A percentile compares a stretch with the other conserved stretches of the same genome.
Conservation (phyloP, 768 basidiomycete species). For the Scleroderma bovista region DNA sequence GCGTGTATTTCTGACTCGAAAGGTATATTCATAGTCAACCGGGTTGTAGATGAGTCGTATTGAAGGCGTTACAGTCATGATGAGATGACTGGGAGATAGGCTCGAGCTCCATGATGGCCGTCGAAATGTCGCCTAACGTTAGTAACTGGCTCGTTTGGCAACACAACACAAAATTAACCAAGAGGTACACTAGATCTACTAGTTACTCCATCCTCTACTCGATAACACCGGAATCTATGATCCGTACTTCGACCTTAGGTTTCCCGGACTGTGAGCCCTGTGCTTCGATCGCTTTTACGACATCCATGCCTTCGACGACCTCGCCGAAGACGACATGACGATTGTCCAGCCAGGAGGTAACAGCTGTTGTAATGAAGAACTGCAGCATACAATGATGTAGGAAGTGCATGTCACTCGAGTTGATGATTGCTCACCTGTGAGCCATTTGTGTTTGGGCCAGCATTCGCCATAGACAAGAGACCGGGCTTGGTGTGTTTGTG, state of each 20-base stretch:
- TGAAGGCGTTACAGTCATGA: no score
- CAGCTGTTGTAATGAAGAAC: slow-evolving; percentile 76
- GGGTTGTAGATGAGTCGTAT: no score
- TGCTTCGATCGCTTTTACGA: slow-evolving; percentile 38
- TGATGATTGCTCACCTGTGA: slow-evolving; percentile 49
- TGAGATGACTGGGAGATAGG: no score
- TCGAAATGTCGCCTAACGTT: no score
- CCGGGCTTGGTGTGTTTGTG: slow-evolving; percentile 57
- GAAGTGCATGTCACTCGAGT: not conserved
- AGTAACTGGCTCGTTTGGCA: no score
- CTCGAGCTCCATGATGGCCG: no score
- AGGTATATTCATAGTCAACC: no score
- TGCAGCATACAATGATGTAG: slow-evolving; percentile 11
- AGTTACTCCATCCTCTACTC: slow-evolving; percentile 20
- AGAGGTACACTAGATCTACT: no score
- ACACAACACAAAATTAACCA: no score
- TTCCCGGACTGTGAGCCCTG: slow-evolving; percentile 23
- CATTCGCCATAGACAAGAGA: slow-evolving; percentile 84
- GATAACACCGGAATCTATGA: slow-evolving; percentile 50
- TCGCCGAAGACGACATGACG: slow-evolving; percentile 46
- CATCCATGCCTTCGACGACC: slow-evolving; percentile 38
- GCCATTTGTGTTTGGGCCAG: slow-evolving; percentile 76
- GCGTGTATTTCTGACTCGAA: no score
- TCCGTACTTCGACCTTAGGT: slow-evolving; percentile 38
- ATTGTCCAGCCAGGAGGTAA: slow-evolving; percentile 55